These are phyloP conservation scores for Maudiozyma serrabonitensis DNA, from an alignment of 805 yeast genomes.

Conservation along the genomic window DNA sequence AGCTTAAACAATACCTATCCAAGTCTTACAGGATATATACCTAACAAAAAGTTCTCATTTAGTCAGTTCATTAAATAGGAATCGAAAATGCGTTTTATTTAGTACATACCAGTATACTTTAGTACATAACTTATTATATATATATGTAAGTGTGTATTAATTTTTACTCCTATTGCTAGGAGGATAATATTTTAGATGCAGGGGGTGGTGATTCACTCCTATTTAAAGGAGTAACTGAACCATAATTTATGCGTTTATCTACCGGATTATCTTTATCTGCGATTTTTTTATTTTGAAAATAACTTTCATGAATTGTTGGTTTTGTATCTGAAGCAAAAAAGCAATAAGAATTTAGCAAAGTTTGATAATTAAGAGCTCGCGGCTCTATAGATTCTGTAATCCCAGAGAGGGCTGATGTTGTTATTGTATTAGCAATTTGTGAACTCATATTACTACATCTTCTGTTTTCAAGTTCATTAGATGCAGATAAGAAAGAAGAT, in stretches of 20 bases:
- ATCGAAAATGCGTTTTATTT: neutral
- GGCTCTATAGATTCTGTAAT: neutral
- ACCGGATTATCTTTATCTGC: neutral
- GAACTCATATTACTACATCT: neutral
- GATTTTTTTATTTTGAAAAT: neutral
- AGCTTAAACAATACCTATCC: too few relatives aligned
- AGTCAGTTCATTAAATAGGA: neutral
- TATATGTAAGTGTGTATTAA: neutral
- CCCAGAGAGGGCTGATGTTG: neutral
- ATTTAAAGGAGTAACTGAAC: neutral
- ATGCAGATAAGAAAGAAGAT: neutral
- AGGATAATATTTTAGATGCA: neutral
- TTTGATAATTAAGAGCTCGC: slow-evolving; percentile 2
- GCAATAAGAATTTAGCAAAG: slow-evolving; percentile 4
- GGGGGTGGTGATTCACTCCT: neutral
- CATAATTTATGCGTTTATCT: neutral
- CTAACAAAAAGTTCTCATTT: neutral
- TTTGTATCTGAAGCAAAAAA: slow-evolving; percentile 2
- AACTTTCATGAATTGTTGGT: neutral
- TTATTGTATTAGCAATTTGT: neutral
- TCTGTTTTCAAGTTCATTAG: neutral
- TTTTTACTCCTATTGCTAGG: neutral
- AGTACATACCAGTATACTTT: neutral
- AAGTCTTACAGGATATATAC: too few relatives aligned
- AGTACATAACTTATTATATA: neutral